phyloP scores from a whole-genome alignment of 176 grass and related monocot species.

The Carex littledalei region DNA sequence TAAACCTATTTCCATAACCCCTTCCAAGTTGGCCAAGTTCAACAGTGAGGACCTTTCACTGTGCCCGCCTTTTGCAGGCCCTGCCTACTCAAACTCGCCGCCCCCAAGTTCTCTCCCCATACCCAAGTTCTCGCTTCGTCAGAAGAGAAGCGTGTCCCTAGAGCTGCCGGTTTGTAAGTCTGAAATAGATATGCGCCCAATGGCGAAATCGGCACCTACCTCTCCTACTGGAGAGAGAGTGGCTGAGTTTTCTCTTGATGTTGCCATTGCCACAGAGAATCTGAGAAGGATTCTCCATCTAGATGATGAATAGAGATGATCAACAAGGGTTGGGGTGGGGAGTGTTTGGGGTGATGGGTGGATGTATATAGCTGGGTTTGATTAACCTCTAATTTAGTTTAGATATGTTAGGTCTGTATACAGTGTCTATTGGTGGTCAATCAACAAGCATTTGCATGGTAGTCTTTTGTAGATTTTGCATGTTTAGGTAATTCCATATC shows the following conservation, averaged over 20 bases:
- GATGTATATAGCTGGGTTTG: conserved; percentile 12
- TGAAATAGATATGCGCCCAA: conserved; percentile 27
- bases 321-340: conserved; percentile 22
- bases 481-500: conserved; percentile 33
- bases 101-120: conserved; percentile 85
- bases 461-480: conserved; percentile 28
- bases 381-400: conserved; percentile 19
- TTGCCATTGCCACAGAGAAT: conserved; percentile 63
- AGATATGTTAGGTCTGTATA: conserved; percentile 9
- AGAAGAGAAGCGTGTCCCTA: conserved; percentile 65
- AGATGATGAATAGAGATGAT: conserved; percentile 24
- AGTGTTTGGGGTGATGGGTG: not conserved
- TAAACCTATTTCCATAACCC: conserved; percentile 56
- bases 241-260: conserved; percentile 36
- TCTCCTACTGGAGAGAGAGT: conserved; percentile 45
- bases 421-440: conserved; percentile 3
- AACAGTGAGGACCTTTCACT: conserved; percentile 32
- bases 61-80: conserved; percentile 81
- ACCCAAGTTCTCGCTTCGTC: conserved; percentile 80
- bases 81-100: conserved; percentile 77
- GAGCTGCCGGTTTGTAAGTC: conserved; percentile 39
- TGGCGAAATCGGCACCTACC: conserved; percentile 69
- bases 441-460: conserved; percentile 12
- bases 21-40: conserved; percentile 34
- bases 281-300: conserved; percentile 84